Base-by-base conservation (phyloP, 495 filamentous ascomycete genomes). In the Clavariopsis aquatica region DNA sequence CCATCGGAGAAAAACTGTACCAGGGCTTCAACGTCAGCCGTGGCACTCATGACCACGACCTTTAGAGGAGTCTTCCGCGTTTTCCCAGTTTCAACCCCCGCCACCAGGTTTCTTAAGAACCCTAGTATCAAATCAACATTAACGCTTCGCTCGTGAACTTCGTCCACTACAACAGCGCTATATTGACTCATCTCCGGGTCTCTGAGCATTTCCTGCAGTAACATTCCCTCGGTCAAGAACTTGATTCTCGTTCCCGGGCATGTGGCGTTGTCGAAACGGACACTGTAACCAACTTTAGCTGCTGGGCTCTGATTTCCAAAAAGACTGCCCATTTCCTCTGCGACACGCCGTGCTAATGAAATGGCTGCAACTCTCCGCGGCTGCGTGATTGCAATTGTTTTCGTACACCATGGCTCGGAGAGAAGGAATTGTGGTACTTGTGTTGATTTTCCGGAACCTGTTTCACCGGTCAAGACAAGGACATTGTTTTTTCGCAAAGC, bases 81-180 rank as follows among this genome's bases (percentile, higher is more conserved):
- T 83, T 89, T 10, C 56, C 62, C 52, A 45, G 70, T 64, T 38
- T 82, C 79, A 15, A 75, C 76, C 4, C 85, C 84, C 28, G 78
- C 76, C 0, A 91, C 73, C 28, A 96, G 79, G 61, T 88, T 87
- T 71, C 87, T 90, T 64, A 98, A 75, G 68, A 99, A 98, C 0
- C 95, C 95, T 52, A 91, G 79, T 0, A 95, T 78, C 52, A 98
- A 75, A 79, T 99, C 95, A 17, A 96, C 93, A 70, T 96, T 96
- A n/a, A 96, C 84, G 58, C 93, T 95, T 58, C 95, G 83, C 76
- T 99, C 95, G 77, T 99, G 95, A 2, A 98, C 92, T 72, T 99
- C 95, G 78, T 99, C 95, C 10, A 99, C 90, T 52, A 98, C 82
- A 2, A 99, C 82, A 1, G 88, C 91, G 65, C 90, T 93, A 72